These are phyloP conservation scores for Xylariaceae sp. DNA, from an alignment of 2,329 filamentous ascomycete genomes.

Conservation along the genomic window DNA sequence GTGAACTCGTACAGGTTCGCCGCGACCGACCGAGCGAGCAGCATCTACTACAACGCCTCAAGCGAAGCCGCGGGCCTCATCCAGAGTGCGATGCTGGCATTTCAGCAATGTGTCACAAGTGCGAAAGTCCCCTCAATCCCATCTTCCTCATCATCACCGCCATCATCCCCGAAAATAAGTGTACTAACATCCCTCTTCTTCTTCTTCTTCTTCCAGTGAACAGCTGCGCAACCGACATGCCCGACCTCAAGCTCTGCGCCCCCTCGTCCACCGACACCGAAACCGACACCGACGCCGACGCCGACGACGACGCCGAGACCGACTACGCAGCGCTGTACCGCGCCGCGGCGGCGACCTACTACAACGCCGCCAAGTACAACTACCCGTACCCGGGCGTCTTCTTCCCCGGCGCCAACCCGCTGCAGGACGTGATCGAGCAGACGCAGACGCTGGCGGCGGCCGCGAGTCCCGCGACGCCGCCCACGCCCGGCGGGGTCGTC, in stretches of 20 bases:
- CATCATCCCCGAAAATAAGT: constrained; percentile 2
- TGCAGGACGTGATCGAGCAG: constrained; percentile 8
- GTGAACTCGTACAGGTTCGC: constrained; percentile 10
- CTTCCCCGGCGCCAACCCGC: constrained; percentile 7
- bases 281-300: no score
- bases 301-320: no score
- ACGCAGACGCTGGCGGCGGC: constrained; percentile 4
- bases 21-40: constrained; percentile 9
- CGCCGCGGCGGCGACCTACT: constrained; percentile 8
- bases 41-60: constrained; percentile 7
- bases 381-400: constrained; percentile 11
- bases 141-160: neutral
- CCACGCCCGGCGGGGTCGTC: constrained; percentile 6
- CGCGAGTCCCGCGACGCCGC: neutral
- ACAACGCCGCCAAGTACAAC: constrained; percentile 10
- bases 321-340: constrained; percentile 9
- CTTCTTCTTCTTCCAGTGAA: no score
- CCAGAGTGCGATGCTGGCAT: constrained; percentile 6
- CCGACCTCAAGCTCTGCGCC: constrained; percentile 11
- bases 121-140: no score
- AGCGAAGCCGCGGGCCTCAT: constrained; percentile 8
- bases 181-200: no score
- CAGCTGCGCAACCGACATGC: constrained; percentile 7
- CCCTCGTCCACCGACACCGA: constrained; percentile 5
- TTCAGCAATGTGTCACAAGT: constrained; percentile 11